A percentile compares a stretch with the other conserved stretches of the same genome.
Evolutionary conservation across 2,329 filamentous ascomycete species (phyloP).

Genomic region (Aspergillus sp.): DNA sequence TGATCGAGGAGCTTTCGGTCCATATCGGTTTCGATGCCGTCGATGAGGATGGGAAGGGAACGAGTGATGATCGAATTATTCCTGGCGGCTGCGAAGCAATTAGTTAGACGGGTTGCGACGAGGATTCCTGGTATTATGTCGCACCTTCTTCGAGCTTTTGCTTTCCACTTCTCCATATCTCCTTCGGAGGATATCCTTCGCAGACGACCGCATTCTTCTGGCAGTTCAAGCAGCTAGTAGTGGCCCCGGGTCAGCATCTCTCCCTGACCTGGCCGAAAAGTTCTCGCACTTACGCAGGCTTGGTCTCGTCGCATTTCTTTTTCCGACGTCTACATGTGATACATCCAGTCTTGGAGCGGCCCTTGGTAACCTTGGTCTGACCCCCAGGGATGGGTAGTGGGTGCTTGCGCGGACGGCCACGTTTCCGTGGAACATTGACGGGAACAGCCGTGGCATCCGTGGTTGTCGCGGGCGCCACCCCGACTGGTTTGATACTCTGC

Average conservation of each 20-base stretch:
- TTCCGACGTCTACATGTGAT: slow-evolving; percentile 64
- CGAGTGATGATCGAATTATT: slow-evolving; percentile 41
- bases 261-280: slow-evolving; percentile 2
- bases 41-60: slow-evolving; percentile 66
- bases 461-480: slow-evolving; percentile 29
- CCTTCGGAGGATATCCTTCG: slow-evolving; percentile 85
- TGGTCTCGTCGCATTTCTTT: slow-evolving; percentile 61
- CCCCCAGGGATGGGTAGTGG: slow-evolving; percentile 64
- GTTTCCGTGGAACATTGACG: slow-evolving; percentile 58
- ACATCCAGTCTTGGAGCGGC: slow-evolving; percentile 63
- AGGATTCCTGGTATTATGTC: neutral
- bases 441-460: slow-evolving; percentile 35
- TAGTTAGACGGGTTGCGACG: slow-evolving; percentile 14
- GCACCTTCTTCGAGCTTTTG: slow-evolving; percentile 71
- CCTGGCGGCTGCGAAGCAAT: slow-evolving; percentile 31
- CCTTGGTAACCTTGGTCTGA: slow-evolving; percentile 75
- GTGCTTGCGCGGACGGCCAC: slow-evolving; percentile 83
- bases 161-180: slow-evolving; percentile 84
- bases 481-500: slow-evolving; percentile 36
- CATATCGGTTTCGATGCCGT: slow-evolving; percentile 77
- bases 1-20: slow-evolving; percentile 83
- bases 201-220: slow-evolving; percentile 92
- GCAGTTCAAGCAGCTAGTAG: slow-evolving; percentile 66
- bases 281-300: slow-evolving; percentile 50
- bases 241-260: neutral